A percentile compares a stretch with the other conserved stretches of the same genome.
Evolutionary conservation across 768 basidiomycete species (phyloP).

Genomic region (Serendipita indica): DNA sequence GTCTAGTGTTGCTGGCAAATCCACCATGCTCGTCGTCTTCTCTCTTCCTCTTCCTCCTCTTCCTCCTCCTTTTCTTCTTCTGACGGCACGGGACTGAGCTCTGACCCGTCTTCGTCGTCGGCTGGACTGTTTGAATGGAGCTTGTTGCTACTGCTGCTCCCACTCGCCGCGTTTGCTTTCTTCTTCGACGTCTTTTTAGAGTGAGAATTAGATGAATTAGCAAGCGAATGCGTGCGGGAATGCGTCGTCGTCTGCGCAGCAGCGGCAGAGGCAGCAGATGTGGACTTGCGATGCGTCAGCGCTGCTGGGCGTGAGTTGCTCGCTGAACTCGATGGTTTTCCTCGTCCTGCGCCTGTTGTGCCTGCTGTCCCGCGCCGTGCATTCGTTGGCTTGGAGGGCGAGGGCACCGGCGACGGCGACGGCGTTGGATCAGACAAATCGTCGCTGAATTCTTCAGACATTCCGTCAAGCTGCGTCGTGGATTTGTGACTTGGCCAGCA

Average conservation of each 20-base stretch:
- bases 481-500: not conserved
- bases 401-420: not conserved
- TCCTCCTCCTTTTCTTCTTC: slow-evolving; percentile 3
- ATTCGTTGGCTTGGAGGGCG: not conserved
- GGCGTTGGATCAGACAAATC: slow-evolving; percentile 7
- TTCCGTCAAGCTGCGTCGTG: not conserved
- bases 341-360: not conserved
- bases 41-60: not conserved
- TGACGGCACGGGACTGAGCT: not conserved
- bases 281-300: not conserved
- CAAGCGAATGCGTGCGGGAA: not conserved
- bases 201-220: not conserved
- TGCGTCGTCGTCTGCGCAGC: not conserved
- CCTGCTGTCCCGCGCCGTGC: not conserved
- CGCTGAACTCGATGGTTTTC: not conserved
- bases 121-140: not conserved
- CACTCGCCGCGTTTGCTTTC: not conserved
- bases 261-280: not conserved
- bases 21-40: not conserved
- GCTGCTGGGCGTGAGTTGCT: not conserved
- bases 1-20: not conserved
- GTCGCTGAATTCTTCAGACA: slow-evolving; percentile 1
- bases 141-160: not conserved
- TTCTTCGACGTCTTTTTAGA: not conserved
- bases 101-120: not conserved